These are phyloP conservation scores for Colletotrichum aenigma DNA, from an alignment of 2,329 filamentous ascomycete genomes.

Conservation along the genomic window DNA sequence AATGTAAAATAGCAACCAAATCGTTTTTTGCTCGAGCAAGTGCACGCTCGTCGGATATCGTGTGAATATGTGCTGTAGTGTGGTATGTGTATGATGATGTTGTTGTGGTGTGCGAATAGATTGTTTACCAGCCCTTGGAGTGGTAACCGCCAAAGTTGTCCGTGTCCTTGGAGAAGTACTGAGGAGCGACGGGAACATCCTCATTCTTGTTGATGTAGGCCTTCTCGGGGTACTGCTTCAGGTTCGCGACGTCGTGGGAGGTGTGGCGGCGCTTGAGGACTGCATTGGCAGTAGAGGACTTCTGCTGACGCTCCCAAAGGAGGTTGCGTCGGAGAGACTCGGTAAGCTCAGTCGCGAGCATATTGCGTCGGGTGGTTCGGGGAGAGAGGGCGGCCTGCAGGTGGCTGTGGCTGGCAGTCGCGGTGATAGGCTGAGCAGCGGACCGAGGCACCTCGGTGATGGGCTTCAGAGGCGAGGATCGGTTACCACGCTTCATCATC, in stretches of 20 bases:
- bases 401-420: constrained; percentile 61
- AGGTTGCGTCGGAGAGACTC: constrained; percentile 91
- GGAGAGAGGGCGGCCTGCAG: constrained; percentile 85
- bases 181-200: constrained; percentile 73
- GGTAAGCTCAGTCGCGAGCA: constrained; percentile 93
- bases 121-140: constrained; percentile 77
- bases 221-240: constrained; percentile 79
- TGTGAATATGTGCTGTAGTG: constrained; percentile 17
- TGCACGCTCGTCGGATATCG: constrained; percentile 11
- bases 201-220: constrained; percentile 62
- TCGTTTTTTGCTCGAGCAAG: constrained; percentile 1
- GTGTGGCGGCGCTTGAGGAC: constrained; percentile 90
- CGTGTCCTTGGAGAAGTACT: constrained; percentile 84
- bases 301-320: constrained; percentile 94
- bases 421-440: constrained; percentile 76
- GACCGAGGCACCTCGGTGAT: constrained; percentile 71
- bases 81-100: not conserved
- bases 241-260: constrained; percentile 86
- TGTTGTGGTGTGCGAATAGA: not conserved
- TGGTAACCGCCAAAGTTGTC: constrained; percentile 72
- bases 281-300: constrained; percentile 86
- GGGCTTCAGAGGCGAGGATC: constrained; percentile 52
- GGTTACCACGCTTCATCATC: constrained; percentile 66
- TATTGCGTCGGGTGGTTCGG: constrained; percentile 89
- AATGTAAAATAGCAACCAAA: constrained; percentile 1